phyloP scores from a whole-genome alignment of 805 yeast genomes.

The Kazachstania taianensis region DNA sequence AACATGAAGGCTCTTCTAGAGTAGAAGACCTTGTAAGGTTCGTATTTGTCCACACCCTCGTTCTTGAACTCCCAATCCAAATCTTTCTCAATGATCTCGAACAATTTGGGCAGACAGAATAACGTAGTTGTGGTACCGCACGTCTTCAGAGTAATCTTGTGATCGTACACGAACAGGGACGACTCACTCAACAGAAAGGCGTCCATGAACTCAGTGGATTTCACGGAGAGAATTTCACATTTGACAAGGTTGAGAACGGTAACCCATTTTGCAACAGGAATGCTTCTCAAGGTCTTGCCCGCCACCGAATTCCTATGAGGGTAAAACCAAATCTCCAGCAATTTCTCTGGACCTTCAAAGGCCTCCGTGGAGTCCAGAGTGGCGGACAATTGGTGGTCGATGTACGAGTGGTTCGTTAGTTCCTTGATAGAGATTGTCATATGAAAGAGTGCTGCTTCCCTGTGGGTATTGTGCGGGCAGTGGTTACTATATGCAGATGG shows the following conservation, averaged over 20 bases:
- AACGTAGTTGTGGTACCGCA: slow-evolving; percentile 94
- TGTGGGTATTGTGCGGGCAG: too few relatives aligned
- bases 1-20: slow-evolving; percentile 90
- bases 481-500: too few relatives aligned
- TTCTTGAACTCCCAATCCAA: slow-evolving; percentile 33
- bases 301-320: slow-evolving; percentile 32
- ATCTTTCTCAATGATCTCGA: slow-evolving; percentile 38
- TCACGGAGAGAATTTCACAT: slow-evolving; percentile 80
- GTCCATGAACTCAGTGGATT: slow-evolving; percentile 55
- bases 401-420: slow-evolving; percentile 37
- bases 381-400: slow-evolving; percentile 72
- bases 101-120: slow-evolving; percentile 58
- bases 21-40: slow-evolving; percentile 66
- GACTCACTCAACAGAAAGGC: slow-evolving; percentile 85
- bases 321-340: slow-evolving; percentile 83
- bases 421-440: slow-evolving; percentile 30
- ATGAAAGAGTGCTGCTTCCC: too few relatives aligned
- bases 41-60: slow-evolving; percentile 12
- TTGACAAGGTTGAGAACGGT: slow-evolving; percentile 67
- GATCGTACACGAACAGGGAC: slow-evolving; percentile 79
- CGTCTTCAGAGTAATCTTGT: slow-evolving; percentile 79
- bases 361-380: slow-evolving; percentile 82
- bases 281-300: slow-evolving; percentile 45
- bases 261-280: slow-evolving; percentile 62
- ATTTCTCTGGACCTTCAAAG: slow-evolving; percentile 95